Evolutionary conservation across 163 green algal genomes (phyloP), one percentile per base, ranked within the genome.

Genomic region (Botryococcus braunii): DNA sequence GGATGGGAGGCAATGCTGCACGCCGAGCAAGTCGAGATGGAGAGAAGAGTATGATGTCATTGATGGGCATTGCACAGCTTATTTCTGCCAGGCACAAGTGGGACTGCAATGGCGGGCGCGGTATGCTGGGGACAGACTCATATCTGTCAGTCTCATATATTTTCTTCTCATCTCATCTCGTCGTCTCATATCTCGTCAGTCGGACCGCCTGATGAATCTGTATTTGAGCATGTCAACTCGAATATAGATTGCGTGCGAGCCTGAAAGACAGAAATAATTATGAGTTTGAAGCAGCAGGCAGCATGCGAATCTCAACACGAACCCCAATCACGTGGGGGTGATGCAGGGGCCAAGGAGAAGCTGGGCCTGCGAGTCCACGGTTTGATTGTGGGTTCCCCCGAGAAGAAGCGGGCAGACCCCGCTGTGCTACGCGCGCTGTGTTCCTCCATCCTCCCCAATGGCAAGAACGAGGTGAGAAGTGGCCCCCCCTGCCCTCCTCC

Each of bases 401-500:
- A 93, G 49, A 87, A 91, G 74, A 85, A 89, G 77, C 72, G 83
- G 21, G 84, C 88, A 1, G 88, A 95, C 80, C 88, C 88, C 0
- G 88, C 88, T 1, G 88, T 95, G 70, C 83, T 95, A 73, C 69
- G 81, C 29, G 64, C 75, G 37, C 78, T 95, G 60, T 95, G 88
- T 77, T 86, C 73, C 38, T 79, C 86, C 63, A 82, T 80, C 39
- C 74, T 94, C 66, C 83, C 85, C 62, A 91, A 78, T 71, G 88
- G 88, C 32, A 89, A 89, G 64, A 82, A 68, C 32, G 73, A 79
- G 69, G 72, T 74, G 48, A 4, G 49, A 3, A n/a, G n/a, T n/a
- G n/a, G n/a, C 0, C 8, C 43, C 3, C 0, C 37, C 6, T 55
- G 31, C 27, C 1, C n/a, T 6, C 29, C 48, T 29, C 21, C 36